Conservation (phyloP, 208 protist genomes). For the Trypanosoma avium region DNA sequence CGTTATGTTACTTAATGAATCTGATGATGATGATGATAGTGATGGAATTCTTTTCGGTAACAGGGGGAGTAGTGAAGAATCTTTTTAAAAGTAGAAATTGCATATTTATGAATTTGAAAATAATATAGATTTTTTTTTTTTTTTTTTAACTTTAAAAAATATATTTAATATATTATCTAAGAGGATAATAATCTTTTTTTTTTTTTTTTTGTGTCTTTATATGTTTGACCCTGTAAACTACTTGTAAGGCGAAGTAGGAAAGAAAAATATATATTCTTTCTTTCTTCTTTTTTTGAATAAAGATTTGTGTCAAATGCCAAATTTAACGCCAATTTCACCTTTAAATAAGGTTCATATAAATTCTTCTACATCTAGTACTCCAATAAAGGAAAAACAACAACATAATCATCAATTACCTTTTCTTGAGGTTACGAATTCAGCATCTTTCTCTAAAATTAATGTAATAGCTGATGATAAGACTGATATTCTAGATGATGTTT, state of each 20-base stretch:
- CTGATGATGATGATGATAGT: conserved; percentile 25
- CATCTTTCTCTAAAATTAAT: background rate
- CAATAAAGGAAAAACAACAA: background rate
- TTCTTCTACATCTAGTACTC: background rate
- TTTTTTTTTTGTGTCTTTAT: no score
- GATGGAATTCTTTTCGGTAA: conserved; percentile 24
- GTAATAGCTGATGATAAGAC: background rate
- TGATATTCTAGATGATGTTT: background rate
- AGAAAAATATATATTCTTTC: background rate
- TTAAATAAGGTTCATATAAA: background rate
- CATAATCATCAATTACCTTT: background rate
- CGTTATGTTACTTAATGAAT: conserved; percentile 7
- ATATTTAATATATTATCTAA: no score
- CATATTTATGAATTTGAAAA: background rate
- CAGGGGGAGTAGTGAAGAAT: conserved; percentile 25
- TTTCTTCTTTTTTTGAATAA: background rate
- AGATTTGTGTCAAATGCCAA: background rate
- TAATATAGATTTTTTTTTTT: background rate
- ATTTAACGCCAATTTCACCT: background rate
- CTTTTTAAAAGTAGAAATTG: conserved; percentile 12
- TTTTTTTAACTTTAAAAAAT: no score
- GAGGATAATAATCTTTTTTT: no score
- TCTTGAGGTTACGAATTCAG: background rate
- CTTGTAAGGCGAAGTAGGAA: no score
- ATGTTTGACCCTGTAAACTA: no score